phyloP scores from a whole-genome alignment of 176 grass and related monocot genomes.

The Ensete glaucum region DNA sequence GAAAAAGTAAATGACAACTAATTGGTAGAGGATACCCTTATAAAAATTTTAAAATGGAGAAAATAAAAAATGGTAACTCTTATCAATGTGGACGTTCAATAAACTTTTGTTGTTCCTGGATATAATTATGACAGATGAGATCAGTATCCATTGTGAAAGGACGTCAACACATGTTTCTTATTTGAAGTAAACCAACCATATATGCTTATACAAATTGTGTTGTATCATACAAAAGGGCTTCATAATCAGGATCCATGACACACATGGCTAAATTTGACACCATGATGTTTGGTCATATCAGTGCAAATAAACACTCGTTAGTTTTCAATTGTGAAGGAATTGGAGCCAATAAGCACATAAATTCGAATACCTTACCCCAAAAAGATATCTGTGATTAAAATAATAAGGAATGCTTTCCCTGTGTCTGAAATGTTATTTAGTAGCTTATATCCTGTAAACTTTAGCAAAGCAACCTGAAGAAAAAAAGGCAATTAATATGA shows the following conservation, averaged over 20 bases:
- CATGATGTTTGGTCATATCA: background rate
- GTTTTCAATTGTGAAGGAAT: background rate
- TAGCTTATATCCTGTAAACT: constrained; percentile 97
- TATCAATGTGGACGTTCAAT: too few species aligned
- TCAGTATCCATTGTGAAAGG: too few species aligned
- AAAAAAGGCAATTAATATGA: constrained; percentile 4
- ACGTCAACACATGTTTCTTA: too few species aligned
- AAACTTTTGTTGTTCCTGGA: too few species aligned
- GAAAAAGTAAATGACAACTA: too few species aligned
- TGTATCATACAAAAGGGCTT: background rate
- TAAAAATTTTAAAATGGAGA: too few species aligned
- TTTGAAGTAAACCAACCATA: background rate
- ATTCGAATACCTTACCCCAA: constrained; percentile 57
- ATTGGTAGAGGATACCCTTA: too few species aligned
- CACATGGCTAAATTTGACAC: background rate
- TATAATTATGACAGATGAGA: too few species aligned
- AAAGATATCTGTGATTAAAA: constrained; percentile 79
- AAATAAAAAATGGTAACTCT: too few species aligned
- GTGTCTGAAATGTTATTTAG: constrained; percentile 76
- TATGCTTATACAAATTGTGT: background rate
- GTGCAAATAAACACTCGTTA: background rate
- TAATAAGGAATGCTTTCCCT: constrained; percentile 91
- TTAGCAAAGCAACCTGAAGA: constrained; percentile 87
- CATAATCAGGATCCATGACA: background rate
- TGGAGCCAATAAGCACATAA: background rate